phyloP scores from a whole-genome alignment of 2,329 filamentous ascomycete species.

The Sarocladium brachiariae region DNA sequence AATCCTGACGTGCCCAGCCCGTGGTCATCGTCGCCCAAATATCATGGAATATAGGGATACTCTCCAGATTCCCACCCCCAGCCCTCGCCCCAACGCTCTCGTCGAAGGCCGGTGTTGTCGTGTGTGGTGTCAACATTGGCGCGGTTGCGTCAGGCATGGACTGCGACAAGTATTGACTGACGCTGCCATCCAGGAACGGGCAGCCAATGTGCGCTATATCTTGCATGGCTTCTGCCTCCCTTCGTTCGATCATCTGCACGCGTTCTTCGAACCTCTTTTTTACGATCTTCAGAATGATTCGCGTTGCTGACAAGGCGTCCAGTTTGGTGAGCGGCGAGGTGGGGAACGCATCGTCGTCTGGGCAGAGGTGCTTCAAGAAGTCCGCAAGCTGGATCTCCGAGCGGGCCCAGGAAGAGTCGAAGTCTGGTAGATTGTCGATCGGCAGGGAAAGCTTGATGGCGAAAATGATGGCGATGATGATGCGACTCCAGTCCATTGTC shows the following conservation, averaged over 20 bases:
- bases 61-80: constrained; percentile 11
- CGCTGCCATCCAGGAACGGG: constrained; percentile 45
- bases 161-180: constrained; percentile 37
- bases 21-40: constrained; percentile 43
- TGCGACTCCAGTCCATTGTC: constrained; percentile 34
- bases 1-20: constrained; percentile 29
- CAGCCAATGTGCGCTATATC: constrained; percentile 24
- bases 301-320: constrained; percentile 38
- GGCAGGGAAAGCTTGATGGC: constrained; percentile 42
- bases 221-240: constrained; percentile 14
- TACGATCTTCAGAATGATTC: constrained; percentile 38
- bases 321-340: constrained; percentile 21
- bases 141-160: constrained; percentile 33
- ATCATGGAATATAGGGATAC: constrained; percentile 31
- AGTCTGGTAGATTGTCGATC: constrained; percentile 27
- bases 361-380: constrained; percentile 31
- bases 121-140: not conserved
- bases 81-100: constrained; percentile 6
- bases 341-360: constrained; percentile 10
- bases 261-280: constrained; percentile 38
- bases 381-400: constrained; percentile 30
- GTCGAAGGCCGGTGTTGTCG: constrained; percentile 11
- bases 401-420: constrained; percentile 31
- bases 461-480: constrained; percentile 35
- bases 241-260: constrained; percentile 19